A percentile compares a stretch with the other conserved stretches of the same genome.
These are phyloP conservation scores for Coniosporium apollinis DNA, from an alignment of 495 filamentous ascomycete species.

Conservation along the genomic window DNA sequence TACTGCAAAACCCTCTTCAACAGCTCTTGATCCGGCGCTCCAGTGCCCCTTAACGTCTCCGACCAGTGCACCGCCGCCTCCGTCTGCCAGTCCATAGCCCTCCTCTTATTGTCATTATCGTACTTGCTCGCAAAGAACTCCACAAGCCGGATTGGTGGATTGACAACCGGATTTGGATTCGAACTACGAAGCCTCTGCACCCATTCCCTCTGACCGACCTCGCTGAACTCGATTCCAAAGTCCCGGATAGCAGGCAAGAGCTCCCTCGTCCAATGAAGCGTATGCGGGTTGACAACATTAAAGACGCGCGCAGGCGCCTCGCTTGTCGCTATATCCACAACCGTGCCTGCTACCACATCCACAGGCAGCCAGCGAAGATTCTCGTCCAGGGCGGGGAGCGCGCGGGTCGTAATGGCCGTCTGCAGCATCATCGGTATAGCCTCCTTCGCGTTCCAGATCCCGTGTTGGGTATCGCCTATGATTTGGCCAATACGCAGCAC, in stretches of 20 bases:
- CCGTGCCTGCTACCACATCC: conserved; percentile 31
- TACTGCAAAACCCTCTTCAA: too few relatives aligned
- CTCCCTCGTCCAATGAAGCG: conserved; percentile 34
- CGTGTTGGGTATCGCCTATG: conserved; percentile 31
- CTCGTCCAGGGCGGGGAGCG: conserved; percentile 31
- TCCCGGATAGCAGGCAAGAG: conserved; percentile 31
- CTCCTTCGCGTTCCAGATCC: conserved; percentile 44
- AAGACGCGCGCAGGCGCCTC: conserved; percentile 22
- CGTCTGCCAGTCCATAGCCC: too few relatives aligned
- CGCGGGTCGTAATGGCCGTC: conserved; percentile 30
- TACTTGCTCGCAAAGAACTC: conserved; percentile 29
- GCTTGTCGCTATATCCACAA: conserved; percentile 29
- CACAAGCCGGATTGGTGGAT: conserved; percentile 44
- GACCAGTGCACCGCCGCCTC: too few relatives aligned
- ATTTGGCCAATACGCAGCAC: conserved; percentile 45
- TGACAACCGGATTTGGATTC: conserved; percentile 32
- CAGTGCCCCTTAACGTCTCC: too few relatives aligned
- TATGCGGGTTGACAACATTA: conserved; percentile 33
- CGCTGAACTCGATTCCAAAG: conserved; percentile 30
- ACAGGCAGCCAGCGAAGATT: conserved; percentile 36
- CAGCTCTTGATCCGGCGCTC: too few relatives aligned
- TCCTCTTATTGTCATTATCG: conserved; percentile 3
- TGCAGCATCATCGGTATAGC: conserved; percentile 39
- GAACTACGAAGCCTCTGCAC: conserved; percentile 25
- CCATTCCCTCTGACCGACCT: conserved; percentile 32